phyloP scores from a whole-genome alignment of 495 filamentous ascomycete species.

The Lasiosphaeriaceae sp. region DNA sequence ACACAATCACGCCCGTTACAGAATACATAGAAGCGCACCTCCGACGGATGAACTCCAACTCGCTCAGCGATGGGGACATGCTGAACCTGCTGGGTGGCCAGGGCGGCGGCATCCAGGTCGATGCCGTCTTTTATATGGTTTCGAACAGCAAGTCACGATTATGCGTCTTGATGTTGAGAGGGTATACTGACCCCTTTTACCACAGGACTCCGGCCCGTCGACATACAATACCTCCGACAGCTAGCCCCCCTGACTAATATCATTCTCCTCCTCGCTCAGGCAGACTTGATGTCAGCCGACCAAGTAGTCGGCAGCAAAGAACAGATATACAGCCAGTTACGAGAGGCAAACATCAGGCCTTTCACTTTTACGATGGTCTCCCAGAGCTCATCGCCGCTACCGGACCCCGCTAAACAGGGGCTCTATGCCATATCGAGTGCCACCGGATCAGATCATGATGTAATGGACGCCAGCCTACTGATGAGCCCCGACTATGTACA shows the following conservation, averaged over 20 bases:
- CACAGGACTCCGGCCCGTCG: conserved; percentile 64
- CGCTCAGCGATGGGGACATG: conserved; percentile 67
- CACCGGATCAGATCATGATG: conserved; percentile 71
- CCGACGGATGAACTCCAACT: conserved; percentile 56
- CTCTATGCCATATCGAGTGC: conserved; percentile 83
- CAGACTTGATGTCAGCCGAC: conserved; percentile 62
- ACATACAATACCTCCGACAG: conserved; percentile 72
- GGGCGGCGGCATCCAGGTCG: conserved; percentile 86
- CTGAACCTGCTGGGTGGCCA: conserved; percentile 76
- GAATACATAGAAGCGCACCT: conserved; percentile 76
- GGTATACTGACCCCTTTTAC: conserved; percentile 1
- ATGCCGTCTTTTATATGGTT: conserved; percentile 82
- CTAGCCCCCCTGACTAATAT: conserved; percentile 80
- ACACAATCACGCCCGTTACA: conserved; percentile 64
- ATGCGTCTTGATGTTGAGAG: not conserved
- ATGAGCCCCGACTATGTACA: conserved; percentile 94
- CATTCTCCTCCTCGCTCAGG: conserved; percentile 75
- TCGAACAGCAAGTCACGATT: conserved; percentile 27
- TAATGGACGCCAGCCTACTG: conserved; percentile 90
- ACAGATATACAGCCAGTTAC: conserved; percentile 56
- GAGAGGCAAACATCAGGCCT: conserved; percentile 55
- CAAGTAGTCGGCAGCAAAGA: conserved; percentile 61
- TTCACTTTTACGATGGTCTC: conserved; percentile 59
- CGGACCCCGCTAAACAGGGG: conserved; percentile 27
- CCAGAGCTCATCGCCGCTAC: conserved; percentile 18